Base-by-base conservation (phyloP, 441 rosid species). In the Theobroma grandiflorum region DNA sequence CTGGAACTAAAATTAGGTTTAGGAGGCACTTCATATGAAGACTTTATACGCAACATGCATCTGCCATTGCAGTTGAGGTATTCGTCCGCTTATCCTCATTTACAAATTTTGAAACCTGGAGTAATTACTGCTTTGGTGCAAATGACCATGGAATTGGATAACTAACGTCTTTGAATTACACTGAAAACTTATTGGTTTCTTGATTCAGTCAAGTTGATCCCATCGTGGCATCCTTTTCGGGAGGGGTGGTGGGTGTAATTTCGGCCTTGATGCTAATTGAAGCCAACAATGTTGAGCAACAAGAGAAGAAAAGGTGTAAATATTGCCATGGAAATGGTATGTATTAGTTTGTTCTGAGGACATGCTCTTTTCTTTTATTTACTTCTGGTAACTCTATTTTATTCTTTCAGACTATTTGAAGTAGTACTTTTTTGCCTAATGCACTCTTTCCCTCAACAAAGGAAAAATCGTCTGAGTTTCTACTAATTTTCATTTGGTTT, bases 161-260 rank as follows among this genome's bases (percentile, higher is more conserved):
- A 38, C 58, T 74, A 58, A 76, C 38, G 61, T 10, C 65, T 15
- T 64, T 80, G 43, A 59, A 59, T 66, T 78, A 42, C 38, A 57
- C 75, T 80, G 40, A 15, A 77, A 72, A 76, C 73, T 50, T 76
- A 8, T 74, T 72, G 37, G 20, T 80, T 45, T 84, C 75, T 72
- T 58, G 78, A 76, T 87, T 77, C 91, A 96, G 98, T 88, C 97
- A 94, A 90, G 99, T 96, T 11, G 98, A 96, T 81, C 99, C 99
- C 16, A 96, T 94, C 49, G 98, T 96, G 78, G 99, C 99, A 62
- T 96, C 99, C 64, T 96, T 93, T 87, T 91, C 98, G 16, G 99
- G 99, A 5, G 99, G 99, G 16, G 96, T 97, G 16, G 98, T 96
- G 8, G 99, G 99, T 67, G 99, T 96, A 61, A 94, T 96, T 75